Conservation (phyloP, 148 eudicot genomes). For the Gaultheria prostrata region DNA sequence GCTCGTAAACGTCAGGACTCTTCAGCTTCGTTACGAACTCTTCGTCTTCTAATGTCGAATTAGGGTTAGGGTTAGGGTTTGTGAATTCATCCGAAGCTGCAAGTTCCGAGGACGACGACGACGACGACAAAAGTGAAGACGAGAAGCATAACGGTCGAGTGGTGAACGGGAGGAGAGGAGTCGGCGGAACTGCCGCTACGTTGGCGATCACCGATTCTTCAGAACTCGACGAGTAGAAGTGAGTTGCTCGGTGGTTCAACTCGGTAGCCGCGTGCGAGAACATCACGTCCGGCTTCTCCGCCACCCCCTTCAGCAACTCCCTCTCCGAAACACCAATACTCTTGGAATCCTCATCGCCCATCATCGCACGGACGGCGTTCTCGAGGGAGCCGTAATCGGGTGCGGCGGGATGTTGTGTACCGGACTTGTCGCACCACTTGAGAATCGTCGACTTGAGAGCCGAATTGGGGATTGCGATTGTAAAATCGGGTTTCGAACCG, state of each 20-base stretch:
- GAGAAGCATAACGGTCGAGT: slow-evolving; percentile 76
- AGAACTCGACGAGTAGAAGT: slow-evolving; percentile 59
- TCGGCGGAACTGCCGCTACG: slow-evolving; percentile 18
- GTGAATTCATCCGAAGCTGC: slow-evolving; percentile 27
- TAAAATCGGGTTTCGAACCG: slow-evolving; percentile 50
- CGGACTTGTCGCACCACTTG: slow-evolving; percentile 53
- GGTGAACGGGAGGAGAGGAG: slow-evolving; percentile 60
- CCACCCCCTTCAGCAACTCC: slow-evolving; percentile 51
- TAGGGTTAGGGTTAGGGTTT: slow-evolving; percentile 22
- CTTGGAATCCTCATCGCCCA: slow-evolving; percentile 4
- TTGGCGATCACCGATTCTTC: slow-evolving; percentile 76
- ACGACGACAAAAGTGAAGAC: slow-evolving; percentile 28
- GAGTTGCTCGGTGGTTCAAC: slow-evolving; percentile 45
- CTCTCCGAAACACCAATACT: slow-evolving; percentile 45
- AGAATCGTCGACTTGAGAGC: slow-evolving; percentile 64
- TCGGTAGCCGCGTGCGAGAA: slow-evolving; percentile 63
- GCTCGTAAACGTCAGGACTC: slow-evolving; percentile 54
- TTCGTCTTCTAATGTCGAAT: slow-evolving; percentile 33
- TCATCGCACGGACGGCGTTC: slow-evolving; percentile 21
- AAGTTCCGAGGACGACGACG: slow-evolving; percentile 50
- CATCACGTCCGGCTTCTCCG: slow-evolving; percentile 40
- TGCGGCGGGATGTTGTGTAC: slow-evolving; percentile 27
- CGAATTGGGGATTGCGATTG: slow-evolving; percentile 50
- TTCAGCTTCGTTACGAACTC: slow-evolving; percentile 40
- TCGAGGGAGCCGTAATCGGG: slow-evolving; percentile 41